Evolutionary conservation across 305 asterid genomes (phyloP).

Genomic region (Ruellia speciosa): DNA sequence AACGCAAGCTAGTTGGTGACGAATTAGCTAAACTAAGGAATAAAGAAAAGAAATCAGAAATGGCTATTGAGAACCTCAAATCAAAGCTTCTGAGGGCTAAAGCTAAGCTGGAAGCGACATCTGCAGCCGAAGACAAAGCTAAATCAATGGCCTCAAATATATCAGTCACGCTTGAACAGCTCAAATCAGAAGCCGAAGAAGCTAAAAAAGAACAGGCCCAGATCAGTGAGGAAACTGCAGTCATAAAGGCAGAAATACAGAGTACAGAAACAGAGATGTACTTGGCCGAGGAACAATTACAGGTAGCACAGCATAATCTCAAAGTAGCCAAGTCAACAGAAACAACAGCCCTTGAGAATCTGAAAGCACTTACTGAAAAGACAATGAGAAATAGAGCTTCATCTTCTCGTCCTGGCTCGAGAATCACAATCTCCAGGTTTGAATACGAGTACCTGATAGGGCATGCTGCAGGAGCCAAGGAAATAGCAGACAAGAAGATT

Average conservation of each 20-base stretch:
- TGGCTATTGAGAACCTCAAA: constrained; percentile 48
- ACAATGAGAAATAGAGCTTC: constrained; percentile 52
- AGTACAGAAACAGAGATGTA: constrained; percentile 46
- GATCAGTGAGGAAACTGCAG: constrained; percentile 39
- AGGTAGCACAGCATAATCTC: constrained; percentile 49
- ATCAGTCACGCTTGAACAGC: constrained; percentile 41
- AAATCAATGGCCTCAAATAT: constrained; percentile 42
- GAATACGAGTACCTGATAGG: constrained; percentile 72
- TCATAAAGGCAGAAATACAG: constrained; percentile 40
- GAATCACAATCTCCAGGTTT: constrained; percentile 53
- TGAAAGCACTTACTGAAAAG: constrained; percentile 37
- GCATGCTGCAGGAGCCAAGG: constrained; percentile 60
- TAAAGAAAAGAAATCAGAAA: constrained; percentile 48
- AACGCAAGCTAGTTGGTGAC: constrained; percentile 44
- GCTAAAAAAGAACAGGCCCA: constrained; percentile 35
- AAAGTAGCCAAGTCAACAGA: constrained; percentile 59
- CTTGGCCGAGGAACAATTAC: constrained; percentile 48
- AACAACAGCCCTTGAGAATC: constrained; percentile 52
- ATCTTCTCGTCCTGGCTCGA: constrained; percentile 38
- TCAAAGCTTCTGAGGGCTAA: constrained; percentile 61
- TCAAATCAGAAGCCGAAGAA: constrained; percentile 44
- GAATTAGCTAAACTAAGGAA: constrained; percentile 43
- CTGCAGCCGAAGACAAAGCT: constrained; percentile 51
- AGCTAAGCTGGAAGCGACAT: constrained; percentile 54
- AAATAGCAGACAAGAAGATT: constrained; percentile 72